These are phyloP conservation scores for Pyracantha coccinea DNA, from an alignment of 331 rosid species.

Conservation along the genomic window DNA sequence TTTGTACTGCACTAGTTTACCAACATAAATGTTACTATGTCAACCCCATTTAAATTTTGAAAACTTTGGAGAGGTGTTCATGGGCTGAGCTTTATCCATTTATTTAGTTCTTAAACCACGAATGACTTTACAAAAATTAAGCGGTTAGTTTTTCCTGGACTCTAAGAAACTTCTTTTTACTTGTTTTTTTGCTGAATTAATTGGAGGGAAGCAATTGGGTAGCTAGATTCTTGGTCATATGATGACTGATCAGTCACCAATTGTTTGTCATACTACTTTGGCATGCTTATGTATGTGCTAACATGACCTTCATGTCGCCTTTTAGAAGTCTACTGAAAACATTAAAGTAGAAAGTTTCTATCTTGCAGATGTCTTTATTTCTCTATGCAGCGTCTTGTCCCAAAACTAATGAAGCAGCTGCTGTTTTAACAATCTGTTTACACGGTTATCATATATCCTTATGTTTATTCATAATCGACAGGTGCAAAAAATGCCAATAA, in stretches of 20 bases:
- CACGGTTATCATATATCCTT: neutral
- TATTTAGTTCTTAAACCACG: neutral
- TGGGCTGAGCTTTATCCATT: neutral
- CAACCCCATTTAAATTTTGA: neutral
- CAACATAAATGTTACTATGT: neutral
- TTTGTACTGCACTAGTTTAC: neutral
- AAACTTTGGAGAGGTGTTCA: neutral
- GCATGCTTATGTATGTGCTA: neutral
- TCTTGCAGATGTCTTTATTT: neutral
- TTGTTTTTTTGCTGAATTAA: neutral
- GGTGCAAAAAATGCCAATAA: constrained; percentile 49
- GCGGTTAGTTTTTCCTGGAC: neutral
- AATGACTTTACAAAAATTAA: neutral
- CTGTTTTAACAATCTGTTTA: constrained; percentile 4
- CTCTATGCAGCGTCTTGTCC: neutral
- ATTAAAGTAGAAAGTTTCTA: neutral
- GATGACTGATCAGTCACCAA: neutral
- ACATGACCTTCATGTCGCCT: neutral
- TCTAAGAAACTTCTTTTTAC: neutral
- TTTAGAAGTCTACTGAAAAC: neutral
- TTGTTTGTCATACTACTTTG: neutral
- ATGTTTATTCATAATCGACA: constrained; percentile 21
- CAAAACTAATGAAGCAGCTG: neutral
- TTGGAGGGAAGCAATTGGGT: neutral
- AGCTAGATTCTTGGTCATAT: neutral